phyloP scores from a whole-genome alignment of 179 eudicot species.

The Spergularia azorica region DNA sequence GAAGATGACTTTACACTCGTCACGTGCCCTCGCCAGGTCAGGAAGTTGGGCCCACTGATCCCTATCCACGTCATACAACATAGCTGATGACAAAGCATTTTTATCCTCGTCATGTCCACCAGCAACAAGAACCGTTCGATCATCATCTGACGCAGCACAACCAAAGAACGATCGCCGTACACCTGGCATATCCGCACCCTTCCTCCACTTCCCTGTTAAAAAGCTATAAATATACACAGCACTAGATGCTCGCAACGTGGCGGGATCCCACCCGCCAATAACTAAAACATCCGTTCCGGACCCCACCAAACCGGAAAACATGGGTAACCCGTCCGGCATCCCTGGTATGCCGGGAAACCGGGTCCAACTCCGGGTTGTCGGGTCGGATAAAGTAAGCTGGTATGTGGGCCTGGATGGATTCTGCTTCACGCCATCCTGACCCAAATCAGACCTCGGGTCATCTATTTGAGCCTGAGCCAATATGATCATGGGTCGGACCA shows the following conservation, averaged over 20 bases:
- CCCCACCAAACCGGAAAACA: conserved; percentile 64
- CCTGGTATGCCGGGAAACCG: conserved; percentile 52
- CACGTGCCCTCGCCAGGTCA: conserved; percentile 58
- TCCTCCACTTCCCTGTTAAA: conserved; percentile 46
- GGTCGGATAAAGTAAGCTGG: conserved; percentile 47
- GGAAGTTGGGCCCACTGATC: conserved; percentile 52
- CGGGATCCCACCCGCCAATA: conserved; percentile 79
- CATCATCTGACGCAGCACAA: conserved; percentile 49
- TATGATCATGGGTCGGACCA: conserved; percentile 45
- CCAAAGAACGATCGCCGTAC: conserved; percentile 55
- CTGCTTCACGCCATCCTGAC: conserved; percentile 17
- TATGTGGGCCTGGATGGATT: conserved; percentile 35
- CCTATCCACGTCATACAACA: conserved; percentile 51
- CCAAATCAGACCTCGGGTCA: conserved; percentile 17
- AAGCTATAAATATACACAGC: conserved; percentile 52
- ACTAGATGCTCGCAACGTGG: conserved; percentile 46
- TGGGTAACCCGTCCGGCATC: conserved; percentile 51
- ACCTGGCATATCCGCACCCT: conserved; percentile 66
- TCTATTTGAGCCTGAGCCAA: conserved; percentile 45
- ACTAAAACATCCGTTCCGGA: conserved; percentile 60
- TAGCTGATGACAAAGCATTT: conserved; percentile 49
- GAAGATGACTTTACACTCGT: conserved; percentile 58
- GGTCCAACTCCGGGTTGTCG: conserved; percentile 43
- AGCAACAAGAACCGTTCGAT: conserved; percentile 52
- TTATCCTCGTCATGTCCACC: conserved; percentile 78